These are phyloP conservation scores for Leccinum rimulosum DNA, from an alignment of 768 basidiomycete genomes.

Conservation along the genomic window DNA sequence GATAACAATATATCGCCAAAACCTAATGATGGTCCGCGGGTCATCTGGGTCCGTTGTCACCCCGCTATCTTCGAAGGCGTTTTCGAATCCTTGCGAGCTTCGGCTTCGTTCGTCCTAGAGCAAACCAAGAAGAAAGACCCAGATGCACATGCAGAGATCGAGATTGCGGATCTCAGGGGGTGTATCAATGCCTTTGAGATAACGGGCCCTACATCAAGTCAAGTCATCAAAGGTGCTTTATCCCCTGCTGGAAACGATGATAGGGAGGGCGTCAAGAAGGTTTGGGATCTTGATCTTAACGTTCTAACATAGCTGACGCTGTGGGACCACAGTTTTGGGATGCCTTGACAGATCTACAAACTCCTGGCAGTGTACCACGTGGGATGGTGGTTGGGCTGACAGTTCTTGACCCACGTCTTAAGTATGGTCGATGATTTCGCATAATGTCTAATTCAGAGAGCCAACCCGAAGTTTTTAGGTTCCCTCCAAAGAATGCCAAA, in stretches of 20 bases:
- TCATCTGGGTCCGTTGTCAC: slow-evolving; percentile 77
- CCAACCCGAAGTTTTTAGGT: slow-evolving; percentile 42
- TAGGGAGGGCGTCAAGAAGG: slow-evolving; percentile 59
- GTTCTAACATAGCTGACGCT: background rate
- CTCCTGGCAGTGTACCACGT: slow-evolving; percentile 63
- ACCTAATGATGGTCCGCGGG: slow-evolving; percentile 31
- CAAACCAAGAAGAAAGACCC: slow-evolving; percentile 26
- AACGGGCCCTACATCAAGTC: slow-evolving; percentile 80
- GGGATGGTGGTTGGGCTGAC: slow-evolving; percentile 78
- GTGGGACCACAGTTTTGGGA: slow-evolving; percentile 46
- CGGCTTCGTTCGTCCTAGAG: slow-evolving; percentile 51
- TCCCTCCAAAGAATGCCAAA: slow-evolving; percentile 79
- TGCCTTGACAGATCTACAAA: slow-evolving; percentile 55
- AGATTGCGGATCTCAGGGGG: slow-evolving; percentile 69
- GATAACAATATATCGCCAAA: slow-evolving; percentile 10
- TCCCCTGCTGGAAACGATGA: slow-evolving; percentile 47
- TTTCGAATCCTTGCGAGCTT: slow-evolving; percentile 47
- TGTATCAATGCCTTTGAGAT: slow-evolving; percentile 83
- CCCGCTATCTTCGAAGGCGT: slow-evolving; percentile 66
- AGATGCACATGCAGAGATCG: slow-evolving; percentile 39
- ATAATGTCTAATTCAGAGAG: background rate
- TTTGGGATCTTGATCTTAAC: slow-evolving; percentile 20
- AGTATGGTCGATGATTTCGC: slow-evolving; percentile 43
- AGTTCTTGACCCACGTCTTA: slow-evolving; percentile 84
- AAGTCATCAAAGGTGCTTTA: slow-evolving; percentile 66